Conservation (phyloP, 2,329 filamentous ascomycete genomes). For the Monilinia vaccinii-corymbosi region DNA sequence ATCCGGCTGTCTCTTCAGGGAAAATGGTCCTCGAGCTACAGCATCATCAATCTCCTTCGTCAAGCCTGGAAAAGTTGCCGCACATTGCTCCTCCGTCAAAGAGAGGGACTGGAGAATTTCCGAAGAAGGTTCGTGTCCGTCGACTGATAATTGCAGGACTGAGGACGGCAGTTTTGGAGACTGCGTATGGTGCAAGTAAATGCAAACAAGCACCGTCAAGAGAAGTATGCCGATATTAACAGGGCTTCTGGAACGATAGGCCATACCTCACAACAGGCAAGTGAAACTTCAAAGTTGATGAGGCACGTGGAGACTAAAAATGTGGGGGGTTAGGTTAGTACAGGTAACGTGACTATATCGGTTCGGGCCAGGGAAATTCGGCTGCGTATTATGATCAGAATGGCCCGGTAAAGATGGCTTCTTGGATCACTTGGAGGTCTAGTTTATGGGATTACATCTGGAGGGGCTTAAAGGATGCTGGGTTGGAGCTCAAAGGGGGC, state of each 20-base stretch:
- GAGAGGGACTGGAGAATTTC: conserved; percentile 10
- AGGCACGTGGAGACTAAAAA: too few relatives aligned
- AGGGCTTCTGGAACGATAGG: neutral
- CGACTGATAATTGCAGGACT: neutral
- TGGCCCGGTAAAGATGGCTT: too few relatives aligned
- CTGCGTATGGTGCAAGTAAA: neutral
- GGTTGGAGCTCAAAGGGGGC: too few relatives aligned
- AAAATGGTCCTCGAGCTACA: conserved; percentile 37
- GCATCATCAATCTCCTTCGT: conserved; percentile 38
- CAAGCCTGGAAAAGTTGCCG: conserved; percentile 37
- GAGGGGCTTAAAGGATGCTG: too few relatives aligned
- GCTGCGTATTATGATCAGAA: too few relatives aligned
- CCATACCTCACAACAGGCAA: neutral
- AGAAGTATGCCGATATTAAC: neutral
- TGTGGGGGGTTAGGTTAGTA: too few relatives aligned
- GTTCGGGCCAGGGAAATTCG: too few relatives aligned
- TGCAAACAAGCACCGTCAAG: neutral
- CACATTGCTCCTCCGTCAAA: conserved; percentile 37
- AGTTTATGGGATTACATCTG: too few relatives aligned
- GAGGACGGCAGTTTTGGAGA: neutral
- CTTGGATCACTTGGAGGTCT: too few relatives aligned
- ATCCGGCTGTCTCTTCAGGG: conserved; percentile 29
- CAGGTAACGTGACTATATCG: too few relatives aligned
- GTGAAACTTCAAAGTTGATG: neutral
- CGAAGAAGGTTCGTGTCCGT: neutral